These are phyloP conservation scores for Hawksworthiomyces lignivorus DNA, from an alignment of 2,329 filamentous ascomycete genomes.

Conservation along the genomic window DNA sequence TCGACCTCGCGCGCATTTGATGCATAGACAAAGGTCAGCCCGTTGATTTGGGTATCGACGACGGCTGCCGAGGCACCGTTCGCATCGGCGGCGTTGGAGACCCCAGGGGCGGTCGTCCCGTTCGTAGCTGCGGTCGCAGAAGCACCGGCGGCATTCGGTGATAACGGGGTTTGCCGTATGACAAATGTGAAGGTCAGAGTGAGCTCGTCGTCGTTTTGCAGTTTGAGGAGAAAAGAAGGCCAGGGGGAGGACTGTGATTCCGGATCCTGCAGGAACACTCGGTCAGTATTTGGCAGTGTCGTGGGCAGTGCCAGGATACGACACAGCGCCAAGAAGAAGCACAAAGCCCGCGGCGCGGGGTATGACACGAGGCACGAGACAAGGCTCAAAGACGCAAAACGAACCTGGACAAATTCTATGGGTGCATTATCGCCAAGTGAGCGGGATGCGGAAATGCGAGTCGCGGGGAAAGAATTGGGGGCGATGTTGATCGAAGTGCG, in stretches of 20 bases:
- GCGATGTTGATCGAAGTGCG: conserved; percentile 68
- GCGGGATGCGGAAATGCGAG: conserved; percentile 64
- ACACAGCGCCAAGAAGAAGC: background rate
- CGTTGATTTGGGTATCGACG: conserved; percentile 71
- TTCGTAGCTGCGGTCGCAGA: conserved; percentile 1
- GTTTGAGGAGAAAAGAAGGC: conserved; percentile 75
- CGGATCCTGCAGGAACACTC: conserved; percentile 56
- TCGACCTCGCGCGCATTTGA: conserved; percentile 82
- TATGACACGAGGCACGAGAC: too few species aligned
- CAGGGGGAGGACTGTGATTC: conserved; percentile 47
- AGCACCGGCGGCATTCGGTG: background rate
- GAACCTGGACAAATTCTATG: conserved; percentile 86
- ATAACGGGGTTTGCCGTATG: conserved; percentile 45
- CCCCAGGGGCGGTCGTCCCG: conserved; percentile 9
- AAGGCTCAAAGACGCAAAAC: conserved; percentile 19
- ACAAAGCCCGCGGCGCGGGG: too few species aligned
- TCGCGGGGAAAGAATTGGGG: conserved; percentile 84
- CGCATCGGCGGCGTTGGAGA: conserved; percentile 32
- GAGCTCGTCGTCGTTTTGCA: conserved; percentile 86
- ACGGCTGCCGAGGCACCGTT: conserved; percentile 39
- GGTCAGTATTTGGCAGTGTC: background rate
- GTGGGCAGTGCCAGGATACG: too few species aligned
- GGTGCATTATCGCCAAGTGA: conserved; percentile 65
- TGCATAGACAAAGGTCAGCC: conserved; percentile 86
- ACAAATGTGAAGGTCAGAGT: conserved; percentile 90